phyloP scores from a whole-genome alignment of 2,329 filamentous ascomycete species.

The Thelonectria blattea region DNA sequence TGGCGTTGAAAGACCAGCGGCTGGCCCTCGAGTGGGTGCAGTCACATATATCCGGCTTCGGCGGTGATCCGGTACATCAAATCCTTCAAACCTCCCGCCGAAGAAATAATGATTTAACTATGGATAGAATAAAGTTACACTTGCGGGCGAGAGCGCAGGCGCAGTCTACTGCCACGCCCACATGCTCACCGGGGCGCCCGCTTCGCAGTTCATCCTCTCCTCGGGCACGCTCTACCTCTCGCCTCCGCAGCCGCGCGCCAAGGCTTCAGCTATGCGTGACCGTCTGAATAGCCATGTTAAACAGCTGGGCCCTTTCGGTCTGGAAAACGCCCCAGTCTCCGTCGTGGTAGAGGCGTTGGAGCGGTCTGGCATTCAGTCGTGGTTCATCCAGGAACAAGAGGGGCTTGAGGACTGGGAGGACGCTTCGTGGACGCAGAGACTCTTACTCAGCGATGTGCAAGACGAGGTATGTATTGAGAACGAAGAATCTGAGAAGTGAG shows the following conservation, averaged over 20 bases:
- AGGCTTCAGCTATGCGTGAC: slow-evolving; percentile 9
- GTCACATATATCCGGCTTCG: slow-evolving; percentile 38
- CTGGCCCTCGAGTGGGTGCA: slow-evolving; percentile 40
- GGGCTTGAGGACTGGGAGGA: slow-evolving; percentile 46
- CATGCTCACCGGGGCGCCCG: slow-evolving; percentile 43
- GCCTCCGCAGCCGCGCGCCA: slow-evolving; percentile 43
- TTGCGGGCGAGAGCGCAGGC: slow-evolving; percentile 54
- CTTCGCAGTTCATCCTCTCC: slow-evolving; percentile 46
- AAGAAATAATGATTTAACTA: too few relatives aligned
- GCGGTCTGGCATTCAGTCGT: slow-evolving; percentile 46
- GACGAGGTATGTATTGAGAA: slow-evolving; percentile 46
- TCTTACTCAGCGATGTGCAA: slow-evolving; percentile 52
- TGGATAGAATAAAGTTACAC: slow-evolving; percentile 46
- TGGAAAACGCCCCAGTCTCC: slow-evolving; percentile 9
- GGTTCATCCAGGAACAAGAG: slow-evolving; percentile 49
- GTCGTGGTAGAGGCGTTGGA: slow-evolving; percentile 43
- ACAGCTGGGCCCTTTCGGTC: not conserved
- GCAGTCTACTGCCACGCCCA: slow-evolving; percentile 53
- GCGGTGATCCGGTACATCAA: slow-evolving; percentile 39
- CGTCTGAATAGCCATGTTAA: not conserved
- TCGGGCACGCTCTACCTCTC: slow-evolving; percentile 52
- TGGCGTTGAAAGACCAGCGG: slow-evolving; percentile 45
- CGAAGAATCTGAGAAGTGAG: not conserved
- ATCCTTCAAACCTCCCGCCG: too few relatives aligned
- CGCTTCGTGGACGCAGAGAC: slow-evolving; percentile 39